These are phyloP conservation scores for Phallus indusiatus DNA, from an alignment of 768 basidiomycete genomes.

Conservation along the genomic window DNA sequence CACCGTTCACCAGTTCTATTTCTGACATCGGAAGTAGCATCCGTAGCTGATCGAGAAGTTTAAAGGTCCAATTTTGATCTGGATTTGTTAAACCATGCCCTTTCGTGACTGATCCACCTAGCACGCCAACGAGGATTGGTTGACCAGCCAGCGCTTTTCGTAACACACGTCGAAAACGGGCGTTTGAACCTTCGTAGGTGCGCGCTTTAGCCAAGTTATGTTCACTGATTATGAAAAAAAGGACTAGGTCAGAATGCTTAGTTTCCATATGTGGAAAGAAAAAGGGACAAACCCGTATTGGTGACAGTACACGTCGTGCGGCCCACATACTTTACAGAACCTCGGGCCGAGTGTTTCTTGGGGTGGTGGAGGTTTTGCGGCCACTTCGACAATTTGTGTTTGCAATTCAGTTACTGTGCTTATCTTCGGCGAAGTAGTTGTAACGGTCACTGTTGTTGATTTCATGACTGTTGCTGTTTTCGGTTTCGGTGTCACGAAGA, in stretches of 20 bases:
- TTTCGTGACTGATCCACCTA: constrained; percentile 8
- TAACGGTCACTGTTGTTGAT: not conserved
- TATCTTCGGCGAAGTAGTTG: not conserved
- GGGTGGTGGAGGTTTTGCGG: not conserved
- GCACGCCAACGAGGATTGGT: constrained; percentile 6
- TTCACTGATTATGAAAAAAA: not conserved
- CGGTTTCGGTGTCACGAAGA: not conserved
- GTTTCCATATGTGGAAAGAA: not conserved
- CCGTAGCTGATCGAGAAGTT: constrained; percentile 4
- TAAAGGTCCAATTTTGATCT: constrained; percentile 4
- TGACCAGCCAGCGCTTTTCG: constrained; percentile 2
- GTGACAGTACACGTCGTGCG: not conserved
- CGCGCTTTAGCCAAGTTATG: constrained; percentile 11
- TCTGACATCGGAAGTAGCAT: constrained; percentile 5
- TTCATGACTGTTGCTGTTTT: not conserved
- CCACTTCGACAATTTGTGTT: not conserved
- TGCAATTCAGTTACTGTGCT: not conserved
- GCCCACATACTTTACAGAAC: not conserved
- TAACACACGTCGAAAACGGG: constrained; percentile 10
- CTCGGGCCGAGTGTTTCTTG: not conserved
- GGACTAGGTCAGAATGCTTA: not conserved
- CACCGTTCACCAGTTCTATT: constrained; percentile 9
- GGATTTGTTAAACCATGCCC: constrained; percentile 7
- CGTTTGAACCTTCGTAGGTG: constrained; percentile 11
- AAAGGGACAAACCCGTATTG: not conserved